Evolutionary conservation across 768 basidiomycete genomes (phyloP).

Genomic region (Pleurotus citrinopileatus): DNA sequence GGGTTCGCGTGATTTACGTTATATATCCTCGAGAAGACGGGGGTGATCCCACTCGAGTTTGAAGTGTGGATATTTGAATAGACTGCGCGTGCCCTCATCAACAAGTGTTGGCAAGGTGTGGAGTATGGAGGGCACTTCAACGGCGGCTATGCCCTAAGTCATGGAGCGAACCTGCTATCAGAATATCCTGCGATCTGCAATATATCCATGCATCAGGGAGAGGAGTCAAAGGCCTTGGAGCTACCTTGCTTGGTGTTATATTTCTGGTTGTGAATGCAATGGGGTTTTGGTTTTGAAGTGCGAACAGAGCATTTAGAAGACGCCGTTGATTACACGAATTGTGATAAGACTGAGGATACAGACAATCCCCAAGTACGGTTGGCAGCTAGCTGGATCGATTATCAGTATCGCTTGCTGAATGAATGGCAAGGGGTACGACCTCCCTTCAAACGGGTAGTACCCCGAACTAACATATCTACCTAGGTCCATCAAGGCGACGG

Average conservation of each 20-base stretch:
- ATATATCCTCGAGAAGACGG: neutral
- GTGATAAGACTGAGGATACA: neutral
- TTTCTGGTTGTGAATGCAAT: neutral
- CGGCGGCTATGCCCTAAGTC: neutral
- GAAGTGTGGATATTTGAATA: slow-evolving; percentile 8
- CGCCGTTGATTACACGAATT: neutral
- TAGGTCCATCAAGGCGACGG: too few species aligned
- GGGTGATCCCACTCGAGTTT: slow-evolving; percentile 3
- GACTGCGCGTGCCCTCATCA: slow-evolving; percentile 7
- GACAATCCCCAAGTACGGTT: neutral
- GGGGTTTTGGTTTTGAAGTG: neutral
- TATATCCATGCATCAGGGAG: neutral
- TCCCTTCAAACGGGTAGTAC: too few species aligned
- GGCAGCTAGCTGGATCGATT: neutral
- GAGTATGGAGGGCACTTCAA: neutral
- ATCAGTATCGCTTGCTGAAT: neutral
- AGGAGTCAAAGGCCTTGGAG: too few species aligned
- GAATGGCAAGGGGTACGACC: too few species aligned
- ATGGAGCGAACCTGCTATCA: neutral
- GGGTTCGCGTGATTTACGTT: neutral
- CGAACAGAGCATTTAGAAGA: neutral
- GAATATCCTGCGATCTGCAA: neutral
- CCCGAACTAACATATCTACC: too few species aligned
- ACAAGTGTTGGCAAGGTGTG: slow-evolving; percentile 4
- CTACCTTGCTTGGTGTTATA: neutral